These are phyloP conservation scores for Astrocystis sublimbata DNA, from an alignment of 495 filamentous ascomycete species.

Conservation along the genomic window DNA sequence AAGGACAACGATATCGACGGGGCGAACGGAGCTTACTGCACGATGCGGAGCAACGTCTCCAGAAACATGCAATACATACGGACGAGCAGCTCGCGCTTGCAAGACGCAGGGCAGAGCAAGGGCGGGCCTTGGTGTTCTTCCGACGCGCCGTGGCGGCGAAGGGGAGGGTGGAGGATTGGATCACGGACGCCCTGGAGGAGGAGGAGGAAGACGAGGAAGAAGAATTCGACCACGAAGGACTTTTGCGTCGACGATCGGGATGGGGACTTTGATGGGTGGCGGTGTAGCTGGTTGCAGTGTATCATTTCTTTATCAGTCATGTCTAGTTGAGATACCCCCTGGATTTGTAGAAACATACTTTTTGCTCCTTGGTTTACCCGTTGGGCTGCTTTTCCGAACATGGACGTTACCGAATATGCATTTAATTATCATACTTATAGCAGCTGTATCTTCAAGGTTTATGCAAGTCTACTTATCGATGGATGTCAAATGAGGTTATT, in stretches of 20 bases:
- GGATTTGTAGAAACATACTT: neutral
- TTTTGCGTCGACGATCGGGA: neutral
- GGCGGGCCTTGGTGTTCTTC: constrained; percentile 33
- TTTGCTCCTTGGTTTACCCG: neutral
- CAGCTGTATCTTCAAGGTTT: too few relatives aligned
- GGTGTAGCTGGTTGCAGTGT: neutral
- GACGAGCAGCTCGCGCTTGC: constrained; percentile 28
- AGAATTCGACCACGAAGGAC: constrained; percentile 24
- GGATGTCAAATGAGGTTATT: too few relatives aligned
- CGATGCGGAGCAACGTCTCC: constrained; percentile 4
- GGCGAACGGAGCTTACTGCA: neutral
- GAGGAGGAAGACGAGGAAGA: constrained; percentile 28
- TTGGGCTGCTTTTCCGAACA: neutral
- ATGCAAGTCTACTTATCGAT: too few relatives aligned
- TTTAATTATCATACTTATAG: neutral
- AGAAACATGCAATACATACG: constrained; percentile 15
- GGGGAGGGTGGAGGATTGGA: constrained; percentile 33
- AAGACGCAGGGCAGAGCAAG: constrained; percentile 28
- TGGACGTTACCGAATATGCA: neutral
- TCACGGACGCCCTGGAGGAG: constrained; percentile 26
- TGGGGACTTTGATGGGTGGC: neutral
- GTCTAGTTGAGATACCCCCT: constrained; percentile 5
- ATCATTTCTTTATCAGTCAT: too few relatives aligned
- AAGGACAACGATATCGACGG: neutral
- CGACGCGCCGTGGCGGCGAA: constrained; percentile 28